Base-by-base conservation (phyloP, 768 basidiomycete genomes). In the Kwoniella shandongensis region DNA sequence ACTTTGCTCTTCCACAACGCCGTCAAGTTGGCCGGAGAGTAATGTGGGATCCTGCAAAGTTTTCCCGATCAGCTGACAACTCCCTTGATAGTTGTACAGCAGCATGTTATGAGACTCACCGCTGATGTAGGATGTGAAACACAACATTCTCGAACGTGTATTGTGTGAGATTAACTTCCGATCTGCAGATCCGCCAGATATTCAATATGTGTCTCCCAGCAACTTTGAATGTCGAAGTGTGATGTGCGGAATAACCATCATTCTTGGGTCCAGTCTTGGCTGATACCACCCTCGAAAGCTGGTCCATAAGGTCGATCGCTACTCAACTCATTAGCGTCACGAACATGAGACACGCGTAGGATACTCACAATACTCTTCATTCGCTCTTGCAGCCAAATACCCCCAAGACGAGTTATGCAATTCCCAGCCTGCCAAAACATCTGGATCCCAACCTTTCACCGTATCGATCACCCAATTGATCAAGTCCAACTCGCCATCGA, bases 341-440 rank as follows among this genome's bases (percentile, higher is more conserved):
- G 23, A 23, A 12, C 29, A 53, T 38, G 44, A 39, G 12, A 8
- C 8, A 10, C 11, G 10, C 5, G 23, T 13, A 35, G 32, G 3
- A 25, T 39, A 67, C 74, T 66, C 51, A 76, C 74, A 54, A 40
- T 72, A 76, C 23, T 66, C 65, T 35, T 73, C 73, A 15, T 69
- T 38, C 0, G 84, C 87, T 39, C 94, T 82, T n/a, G 83, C 82
- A 46, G 81, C 79, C 1, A 96, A 78, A 75, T 91, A 98, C 0
- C 93, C 93, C 94, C 96, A 99, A 5, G 89, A 91, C 2, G 82
- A 80, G 18, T 80, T 79, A 70, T 96, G 91, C 12, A 94, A 81
- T 59, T 99, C 94, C 90, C 91, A 98, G 15, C 94, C 94, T 0
- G 84, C 81, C 7, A 98, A 69, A 38, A 97, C 86, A 73, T 99